Evolutionary conservation across 176 grass and related monocot genomes (phyloP), one percentile per base, ranked within the genome.

Genomic region (Lolium rigidum): DNA sequence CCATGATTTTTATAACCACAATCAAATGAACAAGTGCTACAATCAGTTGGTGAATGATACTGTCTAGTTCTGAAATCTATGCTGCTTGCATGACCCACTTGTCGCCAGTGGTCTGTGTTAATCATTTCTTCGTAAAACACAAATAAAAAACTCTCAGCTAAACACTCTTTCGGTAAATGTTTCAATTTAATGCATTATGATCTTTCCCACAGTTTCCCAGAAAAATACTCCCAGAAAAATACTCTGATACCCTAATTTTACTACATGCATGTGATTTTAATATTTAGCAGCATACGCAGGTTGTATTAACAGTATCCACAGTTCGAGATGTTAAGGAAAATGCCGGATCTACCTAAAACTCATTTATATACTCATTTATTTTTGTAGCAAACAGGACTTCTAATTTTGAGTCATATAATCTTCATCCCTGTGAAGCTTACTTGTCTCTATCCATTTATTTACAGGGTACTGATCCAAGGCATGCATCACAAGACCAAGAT

Each of bases 391-490:
- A 52, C 44, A 80, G 44, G 17, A 64, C 11, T 6, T 80, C 20
- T 79, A 56, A 74, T 87, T 60, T 79, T 80, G 59, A 62, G 83
- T 73, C 74, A 17, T 76, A 80, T 77, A 55, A 61, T 80, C 14
- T 75, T 74, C 70, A 80, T 69, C 20, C 41, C 55, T 8, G 22
- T 67, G 10, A 70, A 44, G 13, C 74, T 67, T 0, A 59, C 50
- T 16, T 69, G 39, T 64, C 71, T 81, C 4, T 88, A 75, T 79
- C 61, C 73, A 54, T 67, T 86, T 70, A 75, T 74, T 89, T 81
- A 84, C 86, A 99, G 97, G 97, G 94, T 74, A 84, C 80, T 76
- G 97, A 99, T 92, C 80, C 93, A 91, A 96, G 90, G 75, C 66
- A 91, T 82, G 61, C 81, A 82, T 54, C 85, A 62, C 82, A 87